A percentile compares a stretch with the other conserved stretches of the same genome.
Conservation (phyloP, 495 filamentous ascomycete genomes). For the Penicillium argentinense region DNA sequence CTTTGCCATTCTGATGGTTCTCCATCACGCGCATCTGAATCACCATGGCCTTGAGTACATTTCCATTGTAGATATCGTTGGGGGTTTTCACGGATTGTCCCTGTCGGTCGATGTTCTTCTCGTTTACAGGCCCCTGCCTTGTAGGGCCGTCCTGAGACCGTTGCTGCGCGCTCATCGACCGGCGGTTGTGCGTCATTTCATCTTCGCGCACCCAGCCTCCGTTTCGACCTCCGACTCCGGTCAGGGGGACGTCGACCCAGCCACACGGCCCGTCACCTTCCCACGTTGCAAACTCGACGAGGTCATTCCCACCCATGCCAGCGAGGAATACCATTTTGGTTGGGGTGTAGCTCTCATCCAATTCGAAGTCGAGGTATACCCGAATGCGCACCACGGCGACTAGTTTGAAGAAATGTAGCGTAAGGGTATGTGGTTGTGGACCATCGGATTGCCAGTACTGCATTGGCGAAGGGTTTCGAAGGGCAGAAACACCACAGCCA, state of each 20-base stretch:
- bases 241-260: constrained; percentile 83
- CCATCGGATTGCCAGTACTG: constrained; percentile 98
- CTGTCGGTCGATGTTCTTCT: no score
- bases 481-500: constrained; percentile 81
- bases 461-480: constrained; percentile 73
- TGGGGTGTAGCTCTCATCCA: constrained; percentile 96
- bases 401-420: constrained; percentile 91
- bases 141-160: not conserved
- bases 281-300: constrained; percentile 79
- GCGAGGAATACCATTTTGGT: constrained; percentile 84
- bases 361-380: constrained; percentile 84
- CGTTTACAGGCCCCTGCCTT: no score
- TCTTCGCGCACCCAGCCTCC: constrained; percentile 37
- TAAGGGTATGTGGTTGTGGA: constrained; percentile 91
- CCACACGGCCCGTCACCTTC: constrained; percentile 75
- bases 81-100: constrained; percentile 16
- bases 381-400: constrained; percentile 81
- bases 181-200: not conserved
- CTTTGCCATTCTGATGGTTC: constrained; percentile 99
- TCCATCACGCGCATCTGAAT: constrained; percentile 85
- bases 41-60: constrained; percentile 79
- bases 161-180: constrained; percentile 9
- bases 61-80: constrained; percentile 55
- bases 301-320: constrained; percentile 83
- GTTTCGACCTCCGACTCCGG: constrained; percentile 57